phyloP scores from a whole-genome alignment of 208 protist species.

The Acanthamoeba healyi region DNA sequence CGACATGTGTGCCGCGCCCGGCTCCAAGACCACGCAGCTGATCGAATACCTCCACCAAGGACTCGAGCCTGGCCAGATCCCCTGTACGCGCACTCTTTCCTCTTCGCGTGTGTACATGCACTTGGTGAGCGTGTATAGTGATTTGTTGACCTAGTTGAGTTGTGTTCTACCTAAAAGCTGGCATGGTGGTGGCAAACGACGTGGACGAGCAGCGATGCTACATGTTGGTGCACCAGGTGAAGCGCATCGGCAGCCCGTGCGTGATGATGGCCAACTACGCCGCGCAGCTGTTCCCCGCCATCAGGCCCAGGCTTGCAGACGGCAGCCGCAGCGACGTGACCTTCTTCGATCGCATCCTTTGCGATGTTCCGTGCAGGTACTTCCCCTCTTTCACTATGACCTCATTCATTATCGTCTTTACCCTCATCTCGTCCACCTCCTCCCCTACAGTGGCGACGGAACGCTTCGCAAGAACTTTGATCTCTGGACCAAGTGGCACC shows the following conservation, averaged over 20 bases:
- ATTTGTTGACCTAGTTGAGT: too few relatives aligned
- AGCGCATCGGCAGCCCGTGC: constrained; percentile 81
- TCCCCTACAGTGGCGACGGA: constrained; percentile 83
- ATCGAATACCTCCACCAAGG: constrained; percentile 86
- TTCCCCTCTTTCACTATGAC: constrained; percentile 12
- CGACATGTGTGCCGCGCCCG: constrained; percentile 93
- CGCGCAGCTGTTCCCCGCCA: constrained; percentile 82
- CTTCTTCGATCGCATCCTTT: constrained; percentile 88
- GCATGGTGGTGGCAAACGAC: constrained; percentile 91
- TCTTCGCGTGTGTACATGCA: too few relatives aligned
- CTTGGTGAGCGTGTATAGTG: too few relatives aligned
- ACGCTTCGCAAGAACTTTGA: constrained; percentile 90
- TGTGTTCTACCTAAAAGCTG: constrained; percentile 42
- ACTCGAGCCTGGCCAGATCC: not conserved
- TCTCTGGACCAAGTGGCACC: constrained; percentile 87
- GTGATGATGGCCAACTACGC: constrained; percentile 89
- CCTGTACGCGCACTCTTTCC: constrained; percentile 12
- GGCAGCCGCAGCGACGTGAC: not conserved
- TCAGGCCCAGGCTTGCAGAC: not conserved
- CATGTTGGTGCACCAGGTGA: constrained; percentile 88
- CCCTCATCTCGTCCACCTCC: too few relatives aligned
- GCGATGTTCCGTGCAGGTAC: constrained; percentile 90
- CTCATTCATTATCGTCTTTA: not conserved
- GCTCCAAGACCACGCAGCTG: constrained; percentile 92
- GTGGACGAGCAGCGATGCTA: constrained; percentile 89